Base-by-base conservation (phyloP, 1,284 basidiomycete species). In the Marasmius sp. region DNA sequence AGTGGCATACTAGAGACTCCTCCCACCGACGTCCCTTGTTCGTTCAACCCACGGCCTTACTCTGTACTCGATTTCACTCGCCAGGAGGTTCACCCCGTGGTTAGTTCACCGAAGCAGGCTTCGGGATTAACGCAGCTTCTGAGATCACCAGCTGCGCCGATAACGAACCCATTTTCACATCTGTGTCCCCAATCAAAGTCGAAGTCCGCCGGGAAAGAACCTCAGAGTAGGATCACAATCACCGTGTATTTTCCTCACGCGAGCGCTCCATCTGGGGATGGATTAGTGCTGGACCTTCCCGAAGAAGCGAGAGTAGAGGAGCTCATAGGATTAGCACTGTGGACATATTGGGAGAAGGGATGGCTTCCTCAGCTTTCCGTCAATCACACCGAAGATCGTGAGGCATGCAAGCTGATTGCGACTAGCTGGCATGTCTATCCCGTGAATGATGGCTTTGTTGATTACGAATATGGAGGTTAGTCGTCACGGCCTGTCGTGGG, bases 201-300 rank as follows among this genome's bases (percentile, higher is more conserved):
- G 4, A 47, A n/a, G 16, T 11, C 45, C 45, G 20, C 8, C 8
- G 7, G 20, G 45, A 20, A 20, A n/a, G 45, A n/a, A 12, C 11
- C 12, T n/a, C 11, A 43, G 11, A 2, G 41, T 47, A n/a, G 45
- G 45, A 6, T 54, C n/a, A 43, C 20, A 16, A 39, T 60, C 34
- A 27, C 37, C 7, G 58, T 63, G 12, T 60, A 59, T 52, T 59
- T 59, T 36, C 61, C 61, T 14, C 50, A 56, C 38, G 52, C 52
- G 0, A 36, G 56, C n/a, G 2, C 34, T 14, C 53, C 61, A 18
- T 20, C 18, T 16, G 56, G 43, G 5, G 37, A 50, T 22, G 10
- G 14, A 10, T 20, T 63, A 38, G 57, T 56, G 37, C 38, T 63
- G 12, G 33, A 54, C n/a, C 20, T 63, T 34, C 51, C 56, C 33